Conservation (phyloP, 2,329 filamentous ascomycete genomes). For the Colletotrichum sp. region DNA sequence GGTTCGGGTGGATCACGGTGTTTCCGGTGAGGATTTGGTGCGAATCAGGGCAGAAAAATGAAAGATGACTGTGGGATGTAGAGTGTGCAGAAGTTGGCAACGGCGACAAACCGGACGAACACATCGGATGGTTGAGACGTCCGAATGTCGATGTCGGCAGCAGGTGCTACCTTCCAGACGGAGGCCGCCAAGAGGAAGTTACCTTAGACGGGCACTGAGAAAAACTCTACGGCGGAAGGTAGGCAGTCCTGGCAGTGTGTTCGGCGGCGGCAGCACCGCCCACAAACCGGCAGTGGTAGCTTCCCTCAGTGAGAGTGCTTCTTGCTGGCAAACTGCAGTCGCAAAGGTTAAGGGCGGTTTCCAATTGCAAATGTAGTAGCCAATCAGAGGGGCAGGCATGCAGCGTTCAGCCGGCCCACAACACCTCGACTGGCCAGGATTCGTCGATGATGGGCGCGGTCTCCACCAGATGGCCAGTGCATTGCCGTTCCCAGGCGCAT, state of each 20-base stretch:
- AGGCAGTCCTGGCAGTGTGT: neutral
- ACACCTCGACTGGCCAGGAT: constrained; percentile 5
- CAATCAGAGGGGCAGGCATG: neutral
- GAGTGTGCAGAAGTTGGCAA: neutral
- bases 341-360: neutral
- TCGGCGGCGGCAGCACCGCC: neutral
- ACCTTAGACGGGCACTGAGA: too few species aligned
- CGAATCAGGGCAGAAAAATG: constrained; percentile 9
- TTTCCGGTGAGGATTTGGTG: neutral
- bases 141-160: neutral
- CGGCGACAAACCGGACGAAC: neutral
- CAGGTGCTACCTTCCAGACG: neutral
- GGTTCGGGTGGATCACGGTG: neutral
- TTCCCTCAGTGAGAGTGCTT: neutral
- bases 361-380: neutral
- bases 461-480: constrained; percentile 1
- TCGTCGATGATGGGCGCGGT: neutral
- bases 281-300: neutral
- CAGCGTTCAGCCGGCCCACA: constrained; percentile 4
- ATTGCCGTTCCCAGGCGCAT: constrained; percentile 9
- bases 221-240: neutral
- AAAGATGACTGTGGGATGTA: neutral
- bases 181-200: neutral
- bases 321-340: neutral
- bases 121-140: neutral